A percentile compares a stretch with the other conserved stretches of the same genome.
Evolutionary conservation across 352 stramenopile genomes (phyloP).

Genomic region (Phytophthora macrochlamydospora): DNA sequence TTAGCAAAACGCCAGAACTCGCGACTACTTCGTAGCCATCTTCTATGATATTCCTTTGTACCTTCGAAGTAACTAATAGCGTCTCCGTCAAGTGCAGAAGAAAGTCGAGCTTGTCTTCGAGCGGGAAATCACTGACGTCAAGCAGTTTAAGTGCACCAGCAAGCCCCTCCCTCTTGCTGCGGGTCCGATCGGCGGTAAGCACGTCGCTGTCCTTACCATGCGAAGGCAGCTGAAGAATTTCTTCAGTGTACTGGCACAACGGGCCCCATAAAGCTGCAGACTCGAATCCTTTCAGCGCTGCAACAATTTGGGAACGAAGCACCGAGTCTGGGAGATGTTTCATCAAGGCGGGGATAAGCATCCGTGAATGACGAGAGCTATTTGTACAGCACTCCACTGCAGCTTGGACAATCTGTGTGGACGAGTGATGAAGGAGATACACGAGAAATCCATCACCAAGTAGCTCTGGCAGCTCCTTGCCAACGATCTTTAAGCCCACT

Average conservation of each 20-base stretch:
- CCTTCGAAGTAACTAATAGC: conserved; percentile 45
- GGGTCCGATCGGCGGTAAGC: conserved; percentile 27
- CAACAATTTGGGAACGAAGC: conserved; percentile 69
- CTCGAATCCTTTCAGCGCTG: conserved; percentile 75
- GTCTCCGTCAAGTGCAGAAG: conserved; percentile 66
- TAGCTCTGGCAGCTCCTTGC: conserved; percentile 80
- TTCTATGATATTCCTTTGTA: conserved; percentile 3
- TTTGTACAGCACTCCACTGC: conserved; percentile 83
- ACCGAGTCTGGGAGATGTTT: conserved; percentile 78
- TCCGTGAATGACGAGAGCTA: conserved; percentile 75
- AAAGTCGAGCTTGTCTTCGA: conserved; percentile 75
- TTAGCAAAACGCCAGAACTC: conserved; percentile 53
- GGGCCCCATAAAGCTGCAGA: conserved; percentile 64
- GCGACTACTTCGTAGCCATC: not conserved
- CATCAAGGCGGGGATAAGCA: conserved; percentile 83
- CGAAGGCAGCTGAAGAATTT: conserved; percentile 24
- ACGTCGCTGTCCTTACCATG: conserved; percentile 19
- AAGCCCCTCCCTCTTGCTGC: conserved; percentile 59
- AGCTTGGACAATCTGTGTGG: conserved; percentile 73
- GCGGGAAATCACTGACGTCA: conserved; percentile 54
- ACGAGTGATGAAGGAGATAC: conserved; percentile 81
- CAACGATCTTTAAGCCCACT: conserved; percentile 82
- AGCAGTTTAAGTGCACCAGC: conserved; percentile 72
- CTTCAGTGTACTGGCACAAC: conserved; percentile 72
- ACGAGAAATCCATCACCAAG: conserved; percentile 84